Evolutionary conservation across 2,329 filamentous ascomycete genomes (phyloP), one percentile per base, ranked within the genome.

Genomic region (Fusarium equiseti): DNA sequence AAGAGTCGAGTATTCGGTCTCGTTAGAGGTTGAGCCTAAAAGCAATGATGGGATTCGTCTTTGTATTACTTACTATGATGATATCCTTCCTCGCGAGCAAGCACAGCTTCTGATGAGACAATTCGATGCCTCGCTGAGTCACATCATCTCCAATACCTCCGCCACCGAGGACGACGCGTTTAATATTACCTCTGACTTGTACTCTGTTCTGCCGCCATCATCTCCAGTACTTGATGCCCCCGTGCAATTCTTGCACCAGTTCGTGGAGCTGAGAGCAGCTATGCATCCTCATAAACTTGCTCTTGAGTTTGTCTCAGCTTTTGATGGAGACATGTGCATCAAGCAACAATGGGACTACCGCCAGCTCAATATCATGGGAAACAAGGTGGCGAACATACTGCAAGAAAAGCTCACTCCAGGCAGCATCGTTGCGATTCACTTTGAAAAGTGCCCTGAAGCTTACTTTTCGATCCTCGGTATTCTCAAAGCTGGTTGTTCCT

Each of bases 391-490:
- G 0, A 85, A 91, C 56, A 77, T 95, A 15, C 81, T 97, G 2
- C 76, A 83, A 2, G 72, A 78, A 0, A 78, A 83, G 22, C 85
- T 88, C 1, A 67, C 77, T 0, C 82, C 87, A 0, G 91, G 92
- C 82, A 78, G 76, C 27, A 88, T 95, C 7, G 84, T 97, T 24
- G 93, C 89, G 1, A 86, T 95, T 11, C 94, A 92, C 76, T 97
- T 97, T 74, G 89, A 94, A 59, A 97, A 97, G 77, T 95, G 91
- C 66, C 90, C 94, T 0, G 91, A 95, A 76, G 94, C 93, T 0
- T 95, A 93, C 40, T 93, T 96, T 73, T 87, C 91, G 1, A 94
- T 97, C 42, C 82, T 97, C 3, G 94, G 93, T 2, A 90, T 96
- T 57, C 81, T 97, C 32, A 97, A 97, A 77, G 89, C 91, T 8